Evolutionary conservation across 345 rosid species (phyloP).

Genomic region (Eutrema japonicum): DNA sequence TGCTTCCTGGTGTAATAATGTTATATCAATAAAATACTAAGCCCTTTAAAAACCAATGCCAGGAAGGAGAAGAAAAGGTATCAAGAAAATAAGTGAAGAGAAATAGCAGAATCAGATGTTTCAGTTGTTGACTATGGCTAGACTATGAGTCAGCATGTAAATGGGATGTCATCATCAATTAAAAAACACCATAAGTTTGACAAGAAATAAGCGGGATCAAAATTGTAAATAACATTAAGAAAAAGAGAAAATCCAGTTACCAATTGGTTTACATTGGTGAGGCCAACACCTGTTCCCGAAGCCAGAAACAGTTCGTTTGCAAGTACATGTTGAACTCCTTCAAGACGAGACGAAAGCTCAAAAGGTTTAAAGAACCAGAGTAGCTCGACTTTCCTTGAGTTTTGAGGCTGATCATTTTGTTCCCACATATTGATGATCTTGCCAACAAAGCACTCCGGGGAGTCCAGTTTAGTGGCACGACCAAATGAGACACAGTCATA

Average conservation of each 20-base stretch:
- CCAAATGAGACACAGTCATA: slow-evolving; percentile 69
- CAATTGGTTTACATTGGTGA: slow-evolving; percentile 68
- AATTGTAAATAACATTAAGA: background rate
- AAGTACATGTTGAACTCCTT: slow-evolving; percentile 31
- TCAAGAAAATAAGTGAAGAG: background rate
- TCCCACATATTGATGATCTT: slow-evolving; percentile 75
- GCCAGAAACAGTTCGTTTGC: slow-evolving; percentile 76
- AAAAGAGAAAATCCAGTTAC: slow-evolving; percentile 47
- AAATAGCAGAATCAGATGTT: slow-evolving; percentile 6
- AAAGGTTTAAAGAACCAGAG: slow-evolving; percentile 76
- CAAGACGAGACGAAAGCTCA: slow-evolving; percentile 54
- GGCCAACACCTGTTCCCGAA: slow-evolving; percentile 78
- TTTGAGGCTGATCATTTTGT: slow-evolving; percentile 45
- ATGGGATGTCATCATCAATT: background rate
- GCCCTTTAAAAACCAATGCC: slow-evolving; percentile 5
- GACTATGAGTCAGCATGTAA: background rate
- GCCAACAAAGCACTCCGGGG: slow-evolving; percentile 65
- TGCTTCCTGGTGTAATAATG: slow-evolving; percentile 58
- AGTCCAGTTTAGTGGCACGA: slow-evolving; percentile 49
- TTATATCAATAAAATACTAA: slow-evolving; percentile 14
- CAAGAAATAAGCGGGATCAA: background rate
- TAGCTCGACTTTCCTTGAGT: slow-evolving; percentile 54
- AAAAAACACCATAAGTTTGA: background rate
- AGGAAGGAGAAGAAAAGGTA: background rate
- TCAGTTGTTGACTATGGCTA: background rate